Evolutionary conservation across 192 early-diverging fungal species (phyloP), one percentile per base, ranked within the genome.

Genomic region (Podila epigama): DNA sequence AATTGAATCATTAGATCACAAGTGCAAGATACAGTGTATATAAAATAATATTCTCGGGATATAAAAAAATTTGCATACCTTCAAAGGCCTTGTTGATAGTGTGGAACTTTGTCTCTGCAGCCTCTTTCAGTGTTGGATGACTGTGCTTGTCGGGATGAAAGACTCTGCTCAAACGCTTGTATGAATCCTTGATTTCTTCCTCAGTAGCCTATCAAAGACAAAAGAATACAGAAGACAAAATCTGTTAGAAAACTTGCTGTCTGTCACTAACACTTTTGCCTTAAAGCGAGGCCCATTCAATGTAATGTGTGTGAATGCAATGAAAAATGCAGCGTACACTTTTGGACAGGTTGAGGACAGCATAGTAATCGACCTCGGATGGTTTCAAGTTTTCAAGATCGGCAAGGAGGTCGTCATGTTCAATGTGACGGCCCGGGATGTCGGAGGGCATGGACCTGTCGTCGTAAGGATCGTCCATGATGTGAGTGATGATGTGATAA

Each of bases 81-180:
- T 94, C 92, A 79, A 93, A 92, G 2, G 93, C 93, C 60, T 85
- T 87, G 69, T 91, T 87, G 62, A 93, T 92, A n/a, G 71, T 64
- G 55, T 92, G 89, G 64, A 94, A 94, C 63, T 92, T 87, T 3
- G 81, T 83, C 75, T 91, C 91, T 3, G 93, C 93, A 56, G 87
- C 81, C 53, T 86, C 77, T 39, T 88, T 88, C 48, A 81, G 75
- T 55, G 87, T 83, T n/a, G 82, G 82, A 48, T 84, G 70, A 13
- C 75, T 80, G 66, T 93, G 91, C 62, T 90, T 91, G 81, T 94
- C 93, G 5, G 93, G 93, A 59, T 94, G 93, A 77, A 92, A 94
- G 48, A 87, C 75, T 48, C 88, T 85, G 66, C 92, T 92, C 52
- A 93, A 66, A 2, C 85, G 84, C 63, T 86, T 89, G 83, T 93